Evolutionary conservation across 768 basidiomycete genomes (phyloP).

Genomic region (Tylopilus felleus): DNA sequence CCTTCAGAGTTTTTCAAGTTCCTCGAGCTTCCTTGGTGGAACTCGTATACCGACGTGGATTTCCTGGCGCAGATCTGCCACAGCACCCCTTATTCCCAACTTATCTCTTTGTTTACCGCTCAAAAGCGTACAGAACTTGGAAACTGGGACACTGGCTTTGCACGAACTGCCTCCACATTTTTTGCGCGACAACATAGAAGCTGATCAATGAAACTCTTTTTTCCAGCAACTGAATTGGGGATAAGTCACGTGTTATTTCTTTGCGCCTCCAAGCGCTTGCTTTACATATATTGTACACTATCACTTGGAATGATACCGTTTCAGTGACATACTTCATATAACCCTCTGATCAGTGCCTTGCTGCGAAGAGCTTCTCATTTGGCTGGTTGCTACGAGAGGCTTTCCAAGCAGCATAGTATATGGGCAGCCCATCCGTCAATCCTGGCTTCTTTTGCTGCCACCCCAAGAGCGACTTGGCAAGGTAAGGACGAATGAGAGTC

Average conservation of each 20-base stretch:
- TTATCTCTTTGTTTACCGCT: conserved; percentile 9
- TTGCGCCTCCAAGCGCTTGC: background rate
- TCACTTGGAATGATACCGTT: background rate
- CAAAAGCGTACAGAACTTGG: conserved; percentile 6
- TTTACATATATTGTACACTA: background rate
- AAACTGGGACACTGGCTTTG: conserved; percentile 11
- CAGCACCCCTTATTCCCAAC: conserved; percentile 2
- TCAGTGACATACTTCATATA: background rate
- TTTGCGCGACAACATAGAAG: conserved; percentile 11
- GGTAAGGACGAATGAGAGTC: conserved; percentile 17
- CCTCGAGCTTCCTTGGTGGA: conserved; percentile 18
- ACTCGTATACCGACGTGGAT: conserved; percentile 1
- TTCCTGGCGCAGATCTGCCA: conserved; percentile 6
- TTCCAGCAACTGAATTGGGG: too few species aligned
- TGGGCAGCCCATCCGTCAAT: conserved; percentile 32
- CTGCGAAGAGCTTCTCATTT: conserved; percentile 5
- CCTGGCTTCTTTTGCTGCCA: conserved; percentile 32
- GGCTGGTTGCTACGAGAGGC: conserved; percentile 10
- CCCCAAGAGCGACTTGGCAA: conserved; percentile 31
- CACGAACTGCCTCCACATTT: conserved; percentile 6
- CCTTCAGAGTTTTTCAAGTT: conserved; percentile 12
- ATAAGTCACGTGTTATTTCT: too few species aligned
- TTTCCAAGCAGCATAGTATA: conserved; percentile 29
- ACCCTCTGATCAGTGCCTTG: background rate
- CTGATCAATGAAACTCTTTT: background rate